These are phyloP conservation scores for Trametes meyenii DNA, from an alignment of 768 basidiomycete species.

Conservation along the genomic window DNA sequence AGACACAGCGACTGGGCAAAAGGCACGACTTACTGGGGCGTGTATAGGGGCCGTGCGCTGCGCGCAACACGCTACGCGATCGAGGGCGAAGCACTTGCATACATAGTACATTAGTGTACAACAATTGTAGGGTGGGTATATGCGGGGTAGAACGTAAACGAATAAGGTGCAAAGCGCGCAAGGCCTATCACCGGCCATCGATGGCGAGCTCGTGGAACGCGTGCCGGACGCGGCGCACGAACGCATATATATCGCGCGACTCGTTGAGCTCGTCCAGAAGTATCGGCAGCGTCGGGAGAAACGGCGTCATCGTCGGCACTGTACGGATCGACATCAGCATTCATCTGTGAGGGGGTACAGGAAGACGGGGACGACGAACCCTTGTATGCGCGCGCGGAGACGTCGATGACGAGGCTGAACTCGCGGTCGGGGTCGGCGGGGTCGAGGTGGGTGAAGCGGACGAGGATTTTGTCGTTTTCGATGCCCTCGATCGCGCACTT, in stretches of 20 bases:
- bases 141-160: no score
- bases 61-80: no score
- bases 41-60: no score
- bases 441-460: constrained; percentile 74
- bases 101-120: no score
- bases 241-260: constrained; percentile 66
- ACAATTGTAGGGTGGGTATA: no score
- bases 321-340: background rate
- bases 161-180: no score
- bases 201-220: constrained; percentile 46
- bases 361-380: constrained; percentile 46
- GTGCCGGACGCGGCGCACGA: constrained; percentile 67
- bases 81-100: no score
- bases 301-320: constrained; percentile 85
- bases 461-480: constrained; percentile 67
- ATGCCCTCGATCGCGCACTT: constrained; percentile 79
- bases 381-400: constrained; percentile 61
- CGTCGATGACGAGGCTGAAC: constrained; percentile 77
- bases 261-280: constrained; percentile 73
- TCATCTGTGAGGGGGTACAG: background rate
- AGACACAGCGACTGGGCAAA: no score
- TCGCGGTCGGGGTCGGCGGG: constrained; percentile 58
- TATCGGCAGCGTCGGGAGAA: constrained; percentile 64
- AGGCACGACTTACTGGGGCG: no score
- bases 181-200: constrained; percentile 15